Evolutionary conservation across 768 basidiomycete species (phyloP), one percentile per base, ranked within the genome.

Genomic region (Cyclocybe aegerita): DNA sequence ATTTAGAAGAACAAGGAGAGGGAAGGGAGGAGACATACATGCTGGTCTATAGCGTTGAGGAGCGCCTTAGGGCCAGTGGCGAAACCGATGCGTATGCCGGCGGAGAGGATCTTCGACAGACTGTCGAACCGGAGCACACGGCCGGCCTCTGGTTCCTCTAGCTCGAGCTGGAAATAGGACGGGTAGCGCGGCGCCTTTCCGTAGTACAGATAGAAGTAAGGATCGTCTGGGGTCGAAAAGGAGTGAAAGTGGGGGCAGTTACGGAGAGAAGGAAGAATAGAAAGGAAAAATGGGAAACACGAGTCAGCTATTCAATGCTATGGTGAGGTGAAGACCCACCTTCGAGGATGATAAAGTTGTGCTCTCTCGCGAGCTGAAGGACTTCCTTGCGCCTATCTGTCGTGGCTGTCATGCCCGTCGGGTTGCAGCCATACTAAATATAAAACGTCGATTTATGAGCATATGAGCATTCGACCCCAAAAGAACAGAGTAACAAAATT

Each of bases 121-220:
- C 89, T 92, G 64, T 97, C 94, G 65, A 96, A 93, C 36, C 94
- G 82, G 14, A 96, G 59, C 35, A 96, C 92, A 9, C 86, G 81
- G 2, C 94, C 94, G 16, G 80, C 77, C 57, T 83, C 79, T 34
- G 78, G 74, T 55, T 80, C 78, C 46, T 82, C 77, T 9, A 72
- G 74, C 66, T 97, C 94, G 34, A 96, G 76, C 35, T 80, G 75
- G 62, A 95, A 93, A 68, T 94, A 96, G 0, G 87, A 90, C 1
- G 86, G 81, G 9, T 83, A 82, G 11, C 86, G 77, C 17, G 82
- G 73, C 16, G 67, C 65, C 12, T 73, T 67, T 33, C 89, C 88
- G 55, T 86, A 94, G 69, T 92, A 90, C 48, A 93, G 67, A 58
- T 83, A 86, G 61, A 76, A 85, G 61, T 88, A 90, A 0, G 91